phyloP scores from a whole-genome alignment of 441 rosid species.

The California macrophylla region DNA sequence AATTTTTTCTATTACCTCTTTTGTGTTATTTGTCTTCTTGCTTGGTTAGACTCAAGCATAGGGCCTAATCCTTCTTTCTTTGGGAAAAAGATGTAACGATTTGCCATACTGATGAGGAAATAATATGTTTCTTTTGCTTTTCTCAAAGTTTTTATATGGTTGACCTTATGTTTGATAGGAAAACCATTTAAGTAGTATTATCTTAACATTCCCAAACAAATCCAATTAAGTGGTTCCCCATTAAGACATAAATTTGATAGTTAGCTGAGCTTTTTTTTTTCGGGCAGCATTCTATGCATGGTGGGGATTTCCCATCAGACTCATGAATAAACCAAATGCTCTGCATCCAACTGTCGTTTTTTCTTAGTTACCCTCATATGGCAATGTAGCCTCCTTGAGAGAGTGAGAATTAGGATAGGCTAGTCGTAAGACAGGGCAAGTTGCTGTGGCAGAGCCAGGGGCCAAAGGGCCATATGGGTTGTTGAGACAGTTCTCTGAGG shows the following conservation, averaged over 20 bases:
- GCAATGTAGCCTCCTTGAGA: not conserved
- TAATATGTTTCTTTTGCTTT: not conserved
- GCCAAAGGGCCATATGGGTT: not conserved
- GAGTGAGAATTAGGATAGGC: not conserved
- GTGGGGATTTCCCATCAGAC: conserved; percentile 2
- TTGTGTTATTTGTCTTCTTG: not conserved
- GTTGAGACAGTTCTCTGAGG: not conserved
- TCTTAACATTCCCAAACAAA: not conserved
- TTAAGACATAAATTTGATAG: not conserved
- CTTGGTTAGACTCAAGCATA: not conserved
- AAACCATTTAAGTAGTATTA: conserved; percentile 1
- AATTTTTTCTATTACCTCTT: not conserved
- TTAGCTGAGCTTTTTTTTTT: not conserved
- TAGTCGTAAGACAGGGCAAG: not conserved
- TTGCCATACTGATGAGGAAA: not conserved
- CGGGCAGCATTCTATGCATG: not conserved
- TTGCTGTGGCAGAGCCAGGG: not conserved
- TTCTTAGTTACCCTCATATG: not conserved
- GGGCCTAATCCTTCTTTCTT: not conserved
- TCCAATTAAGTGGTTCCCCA: conserved; percentile 6
- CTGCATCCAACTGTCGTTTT: not conserved
- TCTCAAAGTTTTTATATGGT: not conserved
- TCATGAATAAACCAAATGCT: not conserved
- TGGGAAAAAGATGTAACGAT: not conserved
- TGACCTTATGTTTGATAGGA: not conserved